Percentiles rank a stretch among this genome's conserved stretches.
phyloP scores from a whole-genome alignment of 805 yeast species.

The Nakazawaea ernobii region DNA sequence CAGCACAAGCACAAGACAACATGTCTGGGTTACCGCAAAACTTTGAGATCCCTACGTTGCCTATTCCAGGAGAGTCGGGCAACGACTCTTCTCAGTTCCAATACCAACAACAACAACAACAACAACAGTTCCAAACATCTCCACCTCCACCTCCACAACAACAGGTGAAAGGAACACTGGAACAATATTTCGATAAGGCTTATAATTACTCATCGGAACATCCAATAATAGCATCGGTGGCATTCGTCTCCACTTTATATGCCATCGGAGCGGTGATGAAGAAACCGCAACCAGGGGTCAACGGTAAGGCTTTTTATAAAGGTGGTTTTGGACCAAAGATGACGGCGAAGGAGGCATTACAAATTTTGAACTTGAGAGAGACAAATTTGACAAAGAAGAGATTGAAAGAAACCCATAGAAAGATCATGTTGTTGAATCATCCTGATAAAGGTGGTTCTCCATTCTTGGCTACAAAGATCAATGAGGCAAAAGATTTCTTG shows the following conservation, averaged over 20 bases:
- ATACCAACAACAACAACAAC: conserved; percentile 18
- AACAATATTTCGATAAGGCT: conserved; percentile 60
- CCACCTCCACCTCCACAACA: conserved; percentile 20
- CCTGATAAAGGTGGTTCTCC: conserved; percentile 96
- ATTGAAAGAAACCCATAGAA: conserved; percentile 75
- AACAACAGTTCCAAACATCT: conserved; percentile 13
- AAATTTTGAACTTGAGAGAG: conserved; percentile 72
- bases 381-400: conserved; percentile 54
- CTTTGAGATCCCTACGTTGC: conserved; percentile 50
- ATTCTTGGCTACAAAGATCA: conserved; percentile 82
- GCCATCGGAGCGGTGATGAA: conserved; percentile 64
- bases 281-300: conserved; percentile 58
- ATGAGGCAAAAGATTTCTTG: conserved; percentile 83
- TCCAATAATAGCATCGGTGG: conserved; percentile 68
- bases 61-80: conserved; percentile 46
- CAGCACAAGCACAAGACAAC: neutral
- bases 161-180: conserved; percentile 35
- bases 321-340: conserved; percentile 94
- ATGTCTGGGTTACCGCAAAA: conserved; percentile 20
- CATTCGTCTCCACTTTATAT: conserved; percentile 60
- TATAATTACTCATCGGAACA: conserved; percentile 62
- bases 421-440: conserved; percentile 82
- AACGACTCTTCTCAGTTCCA: conserved; percentile 12
- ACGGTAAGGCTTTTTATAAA: conserved; percentile 63
- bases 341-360: conserved; percentile 84